These are phyloP conservation scores for Diplocarpon rosae DNA, from an alignment of 2,329 filamentous ascomycete species.

Conservation along the genomic window DNA sequence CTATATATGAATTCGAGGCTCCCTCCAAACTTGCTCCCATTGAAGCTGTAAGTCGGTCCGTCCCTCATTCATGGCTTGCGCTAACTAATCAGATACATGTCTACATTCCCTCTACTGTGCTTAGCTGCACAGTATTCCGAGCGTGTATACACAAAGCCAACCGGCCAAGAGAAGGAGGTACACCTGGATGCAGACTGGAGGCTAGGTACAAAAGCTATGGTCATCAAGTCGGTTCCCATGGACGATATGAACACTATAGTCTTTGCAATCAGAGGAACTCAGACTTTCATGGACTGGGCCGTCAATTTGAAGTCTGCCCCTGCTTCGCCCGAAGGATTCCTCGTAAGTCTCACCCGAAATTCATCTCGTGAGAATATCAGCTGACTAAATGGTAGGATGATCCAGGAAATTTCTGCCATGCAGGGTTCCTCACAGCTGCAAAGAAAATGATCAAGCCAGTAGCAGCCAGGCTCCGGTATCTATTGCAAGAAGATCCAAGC, in stretches of 20 bases:
- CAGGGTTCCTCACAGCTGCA: conserved; percentile 69
- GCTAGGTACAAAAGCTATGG: conserved; percentile 73
- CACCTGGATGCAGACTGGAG: conserved; percentile 63
- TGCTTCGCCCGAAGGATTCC: conserved; percentile 52
- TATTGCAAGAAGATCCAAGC: conserved; percentile 61
- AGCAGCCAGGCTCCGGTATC: conserved; percentile 54
- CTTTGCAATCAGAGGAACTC: conserved; percentile 72
- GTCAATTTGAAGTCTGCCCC: conserved; percentile 68
- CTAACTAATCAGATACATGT: conserved; percentile 44
- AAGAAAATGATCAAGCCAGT: conserved; percentile 65
- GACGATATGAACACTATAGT: conserved; percentile 71
- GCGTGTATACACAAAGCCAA: conserved; percentile 58
- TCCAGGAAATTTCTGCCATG: conserved; percentile 63
- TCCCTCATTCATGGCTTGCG: not conserved
- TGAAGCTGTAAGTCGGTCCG: conserved; percentile 46
- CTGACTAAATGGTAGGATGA: conserved; percentile 44
- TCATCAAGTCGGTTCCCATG: conserved; percentile 69
- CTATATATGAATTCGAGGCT: conserved; percentile 68
- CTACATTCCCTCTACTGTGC: conserved; percentile 67
- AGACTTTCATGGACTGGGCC: conserved; percentile 76
- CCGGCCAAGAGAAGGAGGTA: conserved; percentile 50
- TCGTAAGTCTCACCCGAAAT: conserved; percentile 32
- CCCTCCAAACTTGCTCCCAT: conserved; percentile 52
- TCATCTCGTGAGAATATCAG: not conserved
- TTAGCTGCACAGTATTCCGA: conserved; percentile 70